Base-by-base conservation (phyloP, 352 stramenopile genomes). In the Pythium monospermum region DNA sequence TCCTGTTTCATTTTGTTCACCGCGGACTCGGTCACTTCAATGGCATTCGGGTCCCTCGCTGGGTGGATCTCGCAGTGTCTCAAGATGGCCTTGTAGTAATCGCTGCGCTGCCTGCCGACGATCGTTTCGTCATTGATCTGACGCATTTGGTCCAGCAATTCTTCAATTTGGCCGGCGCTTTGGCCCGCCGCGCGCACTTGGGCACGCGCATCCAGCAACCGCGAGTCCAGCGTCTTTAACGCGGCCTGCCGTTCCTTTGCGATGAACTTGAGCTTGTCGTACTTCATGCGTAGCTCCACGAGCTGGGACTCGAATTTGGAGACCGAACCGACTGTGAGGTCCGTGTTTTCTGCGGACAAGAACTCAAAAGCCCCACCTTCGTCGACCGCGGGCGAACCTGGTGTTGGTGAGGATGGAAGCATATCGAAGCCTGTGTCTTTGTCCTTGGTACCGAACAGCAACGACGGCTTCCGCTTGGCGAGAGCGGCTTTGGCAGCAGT, bases 81-180 rank as follows among this genome's bases (percentile, higher is more conserved):
- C 33, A 92, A 35, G 33, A 92, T 87, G 6, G 79, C 48, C 21
- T 82, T 83, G 68, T 92, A 92, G 53, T 92, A 92, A 31, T 92
- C 79, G 30, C 79, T 79, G 5, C 79, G 79, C 62, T 85, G 74
- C 16, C 77, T 68, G 0, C 79, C 76, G 28, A 84, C 39, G 19
- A 67, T 53, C 19, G 82, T 78, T 53, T 92, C 79, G 32, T 85
- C 70, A 7, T 69, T 73, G 12, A 82, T 70, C 6, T 53, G 50
- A 8, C 73, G 73, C 41, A 87, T 87, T n/a, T 73, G 80, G 21
- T 90, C 76, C 7, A 76, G 66, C 16, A 92, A 47, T 11, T 79
- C 69, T 15, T 89, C 82, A 15, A 83, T 60, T 13, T 81, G 71
- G 7, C 54, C 70, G 10, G 76, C 73, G 19, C 61, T 85, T 54